Percentiles rank a stretch among this genome's conserved stretches.
Conservation (phyloP, 306 rosid genomes). For the Ochetophila trinervis region DNA sequence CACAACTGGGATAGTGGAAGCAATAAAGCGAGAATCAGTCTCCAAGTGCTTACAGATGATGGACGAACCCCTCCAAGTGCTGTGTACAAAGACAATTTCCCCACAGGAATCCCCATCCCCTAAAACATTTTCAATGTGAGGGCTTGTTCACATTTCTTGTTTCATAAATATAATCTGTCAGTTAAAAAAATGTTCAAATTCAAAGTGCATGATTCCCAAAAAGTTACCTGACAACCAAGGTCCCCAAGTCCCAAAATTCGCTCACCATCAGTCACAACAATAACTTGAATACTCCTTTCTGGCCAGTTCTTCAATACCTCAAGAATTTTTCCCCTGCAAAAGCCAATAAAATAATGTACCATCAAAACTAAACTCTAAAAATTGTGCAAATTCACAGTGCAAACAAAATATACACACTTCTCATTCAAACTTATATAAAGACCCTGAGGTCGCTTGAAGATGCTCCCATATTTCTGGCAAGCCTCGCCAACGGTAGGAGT, state of each 20-base stretch:
- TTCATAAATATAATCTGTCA: not conserved
- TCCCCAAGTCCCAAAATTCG: slow-evolving; percentile 96
- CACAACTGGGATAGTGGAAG: not conserved
- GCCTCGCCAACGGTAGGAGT: slow-evolving; percentile 95
- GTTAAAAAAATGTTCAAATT: not conserved
- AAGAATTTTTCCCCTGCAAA: slow-evolving; percentile 76
- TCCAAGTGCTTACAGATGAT: slow-evolving; percentile 63
- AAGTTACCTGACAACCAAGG: slow-evolving; percentile 91
- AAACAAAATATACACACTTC: slow-evolving; percentile 44
- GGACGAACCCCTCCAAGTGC: slow-evolving; percentile 99
- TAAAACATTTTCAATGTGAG: slow-evolving; percentile 43
- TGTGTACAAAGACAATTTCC: slow-evolving; percentile 79
- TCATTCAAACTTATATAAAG: slow-evolving; percentile 95
- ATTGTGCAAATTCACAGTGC: slow-evolving; percentile 3
- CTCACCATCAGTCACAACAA: slow-evolving; percentile 96
- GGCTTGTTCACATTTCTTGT: slow-evolving; percentile 6
- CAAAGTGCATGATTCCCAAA: slow-evolving; percentile 12
- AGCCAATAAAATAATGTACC: slow-evolving; percentile 6
- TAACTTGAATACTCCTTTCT: slow-evolving; percentile 72
- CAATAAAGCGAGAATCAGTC: not conserved
- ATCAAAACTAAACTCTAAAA: slow-evolving; percentile 6
- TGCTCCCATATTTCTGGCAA: slow-evolving; percentile 95
- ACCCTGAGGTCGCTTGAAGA: slow-evolving; percentile 97
- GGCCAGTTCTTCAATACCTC: slow-evolving; percentile 99
- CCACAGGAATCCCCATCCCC: slow-evolving; percentile 99